These are phyloP conservation scores for Yarrowia deformans DNA, from an alignment of 805 yeast genomes.

Conservation along the genomic window DNA sequence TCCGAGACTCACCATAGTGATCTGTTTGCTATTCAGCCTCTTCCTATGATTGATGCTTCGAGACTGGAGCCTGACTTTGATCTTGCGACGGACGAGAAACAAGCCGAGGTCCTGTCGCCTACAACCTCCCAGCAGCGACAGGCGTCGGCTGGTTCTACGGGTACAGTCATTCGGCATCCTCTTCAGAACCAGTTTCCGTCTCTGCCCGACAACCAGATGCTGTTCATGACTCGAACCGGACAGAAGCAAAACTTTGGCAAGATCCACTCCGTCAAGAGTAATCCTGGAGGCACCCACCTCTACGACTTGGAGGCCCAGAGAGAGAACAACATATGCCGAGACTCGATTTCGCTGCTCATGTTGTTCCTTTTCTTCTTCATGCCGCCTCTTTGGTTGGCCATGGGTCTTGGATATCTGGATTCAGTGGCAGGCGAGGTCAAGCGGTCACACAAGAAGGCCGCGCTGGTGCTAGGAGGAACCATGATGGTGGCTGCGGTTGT, in stretches of 20 bases:
- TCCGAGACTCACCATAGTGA: neutral
- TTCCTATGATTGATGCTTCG: conserved; percentile 10
- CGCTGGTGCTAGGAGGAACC: conserved; percentile 48
- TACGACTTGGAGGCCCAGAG: conserved; percentile 26
- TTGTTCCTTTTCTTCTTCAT: conserved; percentile 42
- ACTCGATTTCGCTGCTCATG: conserved; percentile 31
- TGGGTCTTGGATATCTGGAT: conserved; percentile 53
- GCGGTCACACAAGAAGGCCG: conserved; percentile 46
- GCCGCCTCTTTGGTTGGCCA: conserved; percentile 53
- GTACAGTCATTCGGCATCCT: conserved; percentile 33
- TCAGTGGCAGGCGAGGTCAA: conserved; percentile 49
- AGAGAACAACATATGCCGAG: conserved; percentile 19
- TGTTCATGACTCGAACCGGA: conserved; percentile 33
- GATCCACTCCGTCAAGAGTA: neutral
- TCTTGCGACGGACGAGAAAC: no score
- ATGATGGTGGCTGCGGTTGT: conserved; percentile 27
- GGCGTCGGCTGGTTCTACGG: conserved; percentile 25
- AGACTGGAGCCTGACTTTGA: neutral
- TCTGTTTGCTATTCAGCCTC: neutral
- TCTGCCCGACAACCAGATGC: conserved; percentile 32
- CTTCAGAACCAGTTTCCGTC: conserved; percentile 38
- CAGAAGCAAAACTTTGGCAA: conserved; percentile 31
- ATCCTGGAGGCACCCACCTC: conserved; percentile 35
- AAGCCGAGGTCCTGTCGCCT: neutral
- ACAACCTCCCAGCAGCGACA: conserved; percentile 2